Evolutionary conservation across 176 grass and related monocot genomes (phyloP).

Genomic region (Saccharum officinarum): DNA sequence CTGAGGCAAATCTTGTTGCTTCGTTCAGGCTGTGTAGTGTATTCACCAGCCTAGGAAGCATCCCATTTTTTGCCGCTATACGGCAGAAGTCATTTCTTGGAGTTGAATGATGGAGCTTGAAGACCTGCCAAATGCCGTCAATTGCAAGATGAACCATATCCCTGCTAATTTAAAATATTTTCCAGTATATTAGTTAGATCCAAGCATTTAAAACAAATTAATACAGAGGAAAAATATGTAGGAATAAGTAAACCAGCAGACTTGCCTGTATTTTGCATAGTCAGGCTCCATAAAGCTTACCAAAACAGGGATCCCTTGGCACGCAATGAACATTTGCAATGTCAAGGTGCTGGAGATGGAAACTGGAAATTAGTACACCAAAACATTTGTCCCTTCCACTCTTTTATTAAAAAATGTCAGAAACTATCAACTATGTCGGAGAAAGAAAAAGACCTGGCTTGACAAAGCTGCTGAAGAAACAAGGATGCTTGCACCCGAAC

Average conservation of each 20-base stretch:
- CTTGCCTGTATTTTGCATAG: conserved; percentile 94
- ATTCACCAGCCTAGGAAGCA: conserved; percentile 85
- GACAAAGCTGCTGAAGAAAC: conserved; percentile 94
- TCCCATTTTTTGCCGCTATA: conserved; percentile 95
- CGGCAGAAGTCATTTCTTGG: conserved; percentile 90
- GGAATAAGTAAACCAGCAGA: conserved; percentile 23
- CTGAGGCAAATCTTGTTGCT: conserved; percentile 79
- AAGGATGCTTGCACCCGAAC: conserved; percentile 89
- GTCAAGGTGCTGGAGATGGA: conserved; percentile 73
- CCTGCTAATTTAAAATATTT: conserved; percentile 58
- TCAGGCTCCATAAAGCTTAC: conserved; percentile 96
- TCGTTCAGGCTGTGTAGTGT: conserved; percentile 98
- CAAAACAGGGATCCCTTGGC: conserved; percentile 96
- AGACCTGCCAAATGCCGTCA: conserved; percentile 98
- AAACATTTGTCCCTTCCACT: background rate
- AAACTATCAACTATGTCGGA: conserved; percentile 12
- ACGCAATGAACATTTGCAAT: conserved; percentile 98
- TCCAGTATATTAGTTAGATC: conserved; percentile 11
- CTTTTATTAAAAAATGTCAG: conserved; percentile 23
- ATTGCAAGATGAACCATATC: conserved; percentile 98
- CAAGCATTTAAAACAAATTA: conserved; percentile 28
- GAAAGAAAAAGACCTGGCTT: conserved; percentile 72
- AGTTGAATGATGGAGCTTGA: conserved; percentile 90
- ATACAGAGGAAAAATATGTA: conserved; percentile 6
- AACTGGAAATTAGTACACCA: conserved; percentile 39